Conservation (phyloP, 1,139 yeast species). For the Blastobotrys arbuscula region DNA sequence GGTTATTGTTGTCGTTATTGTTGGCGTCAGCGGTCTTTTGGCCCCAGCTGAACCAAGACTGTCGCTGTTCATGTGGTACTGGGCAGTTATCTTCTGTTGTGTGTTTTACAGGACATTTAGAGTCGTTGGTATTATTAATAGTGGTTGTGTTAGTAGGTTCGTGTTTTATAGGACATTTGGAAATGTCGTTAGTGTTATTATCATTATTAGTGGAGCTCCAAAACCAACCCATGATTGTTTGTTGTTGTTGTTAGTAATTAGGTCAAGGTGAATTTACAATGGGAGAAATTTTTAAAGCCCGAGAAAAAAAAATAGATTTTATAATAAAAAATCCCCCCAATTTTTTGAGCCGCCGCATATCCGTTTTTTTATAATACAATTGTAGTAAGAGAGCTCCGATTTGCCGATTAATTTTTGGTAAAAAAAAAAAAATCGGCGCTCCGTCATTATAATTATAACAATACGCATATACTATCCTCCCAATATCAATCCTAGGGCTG, state of each 20-base stretch:
- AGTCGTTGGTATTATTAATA: constrained; percentile 16
- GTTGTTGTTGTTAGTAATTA: not conserved
- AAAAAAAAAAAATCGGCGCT: too few species aligned
- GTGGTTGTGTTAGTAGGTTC: constrained; percentile 18
- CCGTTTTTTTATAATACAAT: too few species aligned
- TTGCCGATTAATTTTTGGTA: not conserved
- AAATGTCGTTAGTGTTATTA: not conserved
- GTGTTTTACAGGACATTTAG: constrained; percentile 4
- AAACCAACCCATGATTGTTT: constrained; percentile 67
- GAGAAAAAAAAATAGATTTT: constrained; percentile 2
- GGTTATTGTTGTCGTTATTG: constrained; percentile 23
- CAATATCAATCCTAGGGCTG: too few species aligned
- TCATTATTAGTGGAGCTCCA: constrained; percentile 60
- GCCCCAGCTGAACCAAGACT: constrained; percentile 13
- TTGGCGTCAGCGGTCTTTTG: constrained; percentile 5
- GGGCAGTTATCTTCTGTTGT: constrained; percentile 16
- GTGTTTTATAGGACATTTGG: constrained; percentile 1
- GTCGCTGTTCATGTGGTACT: constrained; percentile 15
- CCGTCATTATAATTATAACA: too few species aligned
- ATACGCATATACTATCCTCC: too few species aligned
- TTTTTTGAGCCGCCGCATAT: not conserved
- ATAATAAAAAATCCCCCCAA: too few species aligned
- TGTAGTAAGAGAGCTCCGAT: not conserved
- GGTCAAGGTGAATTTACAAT: not conserved
- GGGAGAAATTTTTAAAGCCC: not conserved